phyloP scores from a whole-genome alignment of 176 grass and related monocot species.

The Raddia guianensis region DNA sequence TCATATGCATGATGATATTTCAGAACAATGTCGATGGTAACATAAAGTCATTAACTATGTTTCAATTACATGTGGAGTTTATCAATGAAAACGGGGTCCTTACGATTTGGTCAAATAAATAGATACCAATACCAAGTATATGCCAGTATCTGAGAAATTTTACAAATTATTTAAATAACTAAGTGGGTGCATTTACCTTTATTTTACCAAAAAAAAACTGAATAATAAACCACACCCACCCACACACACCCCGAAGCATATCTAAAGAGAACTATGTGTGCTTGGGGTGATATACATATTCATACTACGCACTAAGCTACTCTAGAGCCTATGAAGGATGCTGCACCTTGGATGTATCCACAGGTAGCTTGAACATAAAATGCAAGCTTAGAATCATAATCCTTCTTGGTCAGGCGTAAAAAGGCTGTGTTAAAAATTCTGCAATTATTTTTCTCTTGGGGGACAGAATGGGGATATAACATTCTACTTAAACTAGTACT shows the following conservation, averaged over 20 bases:
- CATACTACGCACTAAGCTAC: background rate
- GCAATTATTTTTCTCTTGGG: too few relatives aligned
- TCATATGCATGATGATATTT: background rate
- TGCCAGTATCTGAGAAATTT: background rate
- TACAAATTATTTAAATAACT: background rate
- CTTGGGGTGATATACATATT: background rate
- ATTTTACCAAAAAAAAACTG: background rate
- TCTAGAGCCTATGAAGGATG: too few relatives aligned
- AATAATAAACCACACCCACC: background rate
- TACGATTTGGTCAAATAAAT: slow-evolving; percentile 9
- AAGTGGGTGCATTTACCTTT: background rate
- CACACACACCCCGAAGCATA: too few relatives aligned
- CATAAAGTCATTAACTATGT: background rate
- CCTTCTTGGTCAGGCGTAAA: too few relatives aligned
- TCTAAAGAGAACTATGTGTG: background rate
- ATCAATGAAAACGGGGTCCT: background rate
- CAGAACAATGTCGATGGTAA: background rate
- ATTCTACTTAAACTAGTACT: background rate
- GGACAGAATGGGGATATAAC: background rate
- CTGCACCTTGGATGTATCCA: background rate
- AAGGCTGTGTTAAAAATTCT: too few relatives aligned
- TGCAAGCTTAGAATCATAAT: background rate
- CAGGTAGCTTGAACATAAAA: background rate
- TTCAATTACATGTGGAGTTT: background rate
- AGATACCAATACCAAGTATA: background rate